These are phyloP conservation scores for Trifolium subterraneum DNA, from an alignment of 306 rosid species.

Conservation along the genomic window DNA sequence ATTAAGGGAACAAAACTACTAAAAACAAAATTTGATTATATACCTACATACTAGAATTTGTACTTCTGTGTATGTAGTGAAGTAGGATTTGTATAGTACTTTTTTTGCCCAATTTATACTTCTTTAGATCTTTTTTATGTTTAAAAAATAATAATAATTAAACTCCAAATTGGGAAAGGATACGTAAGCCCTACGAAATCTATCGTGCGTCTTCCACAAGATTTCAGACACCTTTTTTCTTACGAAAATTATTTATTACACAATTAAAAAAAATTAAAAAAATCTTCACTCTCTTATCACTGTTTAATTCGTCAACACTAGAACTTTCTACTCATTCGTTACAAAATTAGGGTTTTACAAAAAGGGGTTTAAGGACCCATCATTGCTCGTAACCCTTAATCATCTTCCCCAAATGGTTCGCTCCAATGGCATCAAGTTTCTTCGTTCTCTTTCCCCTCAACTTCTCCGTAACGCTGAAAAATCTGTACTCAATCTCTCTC, in stretches of 20 bases:
- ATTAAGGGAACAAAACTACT: too few relatives aligned
- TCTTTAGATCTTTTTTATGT: too few relatives aligned
- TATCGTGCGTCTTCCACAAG: neutral
- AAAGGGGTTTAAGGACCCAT: neutral
- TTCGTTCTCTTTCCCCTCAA: conserved; percentile 50
- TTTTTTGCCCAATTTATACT: too few relatives aligned
- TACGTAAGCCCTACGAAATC: too few relatives aligned
- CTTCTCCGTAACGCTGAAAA: conserved; percentile 22
- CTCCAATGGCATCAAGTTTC: conserved; percentile 67
- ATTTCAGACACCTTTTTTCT: neutral
- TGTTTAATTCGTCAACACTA: neutral
- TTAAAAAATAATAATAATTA: too few relatives aligned
- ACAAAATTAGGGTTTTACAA: neutral
- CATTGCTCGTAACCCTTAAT: neutral
- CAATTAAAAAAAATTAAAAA: neutral
- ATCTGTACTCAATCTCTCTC: conserved; percentile 43
- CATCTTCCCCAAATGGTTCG: conserved; percentile 62
- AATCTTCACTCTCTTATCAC: neutral
- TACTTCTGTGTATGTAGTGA: too few relatives aligned
- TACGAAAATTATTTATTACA: too few relatives aligned
- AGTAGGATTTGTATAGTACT: too few relatives aligned
- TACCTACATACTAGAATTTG: too few relatives aligned
- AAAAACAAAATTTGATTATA: too few relatives aligned
- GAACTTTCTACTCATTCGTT: neutral
- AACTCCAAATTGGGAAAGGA: neutral